phyloP scores from a whole-genome alignment of 331 rosid genomes.

The Malus hybrid region DNA sequence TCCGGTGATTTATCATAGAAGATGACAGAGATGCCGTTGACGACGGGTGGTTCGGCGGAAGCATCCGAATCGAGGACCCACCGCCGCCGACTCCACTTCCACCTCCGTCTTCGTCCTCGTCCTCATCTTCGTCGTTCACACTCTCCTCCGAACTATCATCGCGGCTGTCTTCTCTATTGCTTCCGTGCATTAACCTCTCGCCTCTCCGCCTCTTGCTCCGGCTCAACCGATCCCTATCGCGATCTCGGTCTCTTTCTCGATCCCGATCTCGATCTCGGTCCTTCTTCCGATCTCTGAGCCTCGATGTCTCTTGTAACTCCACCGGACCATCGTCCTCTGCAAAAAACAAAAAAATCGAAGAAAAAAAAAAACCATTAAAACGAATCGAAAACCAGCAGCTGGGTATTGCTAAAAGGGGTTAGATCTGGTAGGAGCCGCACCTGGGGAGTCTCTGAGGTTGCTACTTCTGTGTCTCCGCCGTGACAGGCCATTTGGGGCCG shows the following conservation, averaged over 20 bases:
- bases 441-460: slow-evolving; percentile 91
- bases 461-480: slow-evolving; percentile 70
- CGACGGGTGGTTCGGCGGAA: slow-evolving; percentile 57
- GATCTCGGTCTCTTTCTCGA: slow-evolving; percentile 51
- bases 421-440: slow-evolving; percentile 69
- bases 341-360: background rate
- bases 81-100: slow-evolving; percentile 23
- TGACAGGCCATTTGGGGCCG: slow-evolving; percentile 54
- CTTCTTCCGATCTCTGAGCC: slow-evolving; percentile 88
- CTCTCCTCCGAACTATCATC: slow-evolving; percentile 90
- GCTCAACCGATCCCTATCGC: slow-evolving; percentile 79
- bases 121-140: slow-evolving; percentile 72
- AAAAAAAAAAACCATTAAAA: slow-evolving; percentile 2
- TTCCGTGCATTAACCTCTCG: slow-evolving; percentile 76
- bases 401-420: background rate
- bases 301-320: slow-evolving; percentile 70
- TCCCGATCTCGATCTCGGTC: slow-evolving; percentile 69
- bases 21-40: slow-evolving; percentile 22
- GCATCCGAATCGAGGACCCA: slow-evolving; percentile 74
- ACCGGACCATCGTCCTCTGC: slow-evolving; percentile 83
- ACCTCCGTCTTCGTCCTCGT: slow-evolving; percentile 48
- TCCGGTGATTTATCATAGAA: slow-evolving; percentile 51
- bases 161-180: slow-evolving; percentile 62
- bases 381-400: slow-evolving; percentile 1
- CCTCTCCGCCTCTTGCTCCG: slow-evolving; percentile 71